Evolutionary conservation across 306 rosid genomes (phyloP).

Genomic region (Dryas drummondii): DNA sequence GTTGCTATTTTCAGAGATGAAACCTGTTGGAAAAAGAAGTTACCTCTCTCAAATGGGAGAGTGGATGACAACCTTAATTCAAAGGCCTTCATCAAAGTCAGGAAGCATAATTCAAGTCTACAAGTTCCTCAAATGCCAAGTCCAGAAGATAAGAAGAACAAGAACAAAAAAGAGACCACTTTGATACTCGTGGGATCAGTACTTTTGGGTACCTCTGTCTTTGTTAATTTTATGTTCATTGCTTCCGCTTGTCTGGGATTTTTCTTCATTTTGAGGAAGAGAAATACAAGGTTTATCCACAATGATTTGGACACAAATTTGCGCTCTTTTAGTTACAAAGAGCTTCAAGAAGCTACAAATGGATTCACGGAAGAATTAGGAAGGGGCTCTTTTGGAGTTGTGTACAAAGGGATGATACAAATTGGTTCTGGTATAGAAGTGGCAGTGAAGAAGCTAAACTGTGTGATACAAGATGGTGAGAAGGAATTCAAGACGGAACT

Average conservation of each 20-base stretch:
- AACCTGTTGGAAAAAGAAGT: constrained; percentile 40
- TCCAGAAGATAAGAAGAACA: neutral
- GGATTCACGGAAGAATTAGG: constrained; percentile 40
- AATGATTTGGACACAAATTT: neutral
- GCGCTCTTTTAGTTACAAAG: constrained; percentile 22
- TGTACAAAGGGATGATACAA: constrained; percentile 18
- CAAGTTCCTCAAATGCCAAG: neutral
- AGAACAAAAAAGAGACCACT: neutral
- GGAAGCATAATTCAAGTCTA: neutral
- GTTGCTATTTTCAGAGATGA: constrained; percentile 7
- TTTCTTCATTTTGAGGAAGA: constrained; percentile 6
- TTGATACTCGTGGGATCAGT: neutral
- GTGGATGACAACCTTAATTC: neutral
- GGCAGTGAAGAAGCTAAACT: constrained; percentile 27
- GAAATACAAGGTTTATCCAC: neutral
- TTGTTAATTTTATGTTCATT: constrained; percentile 20
- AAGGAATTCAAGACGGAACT: constrained; percentile 29
- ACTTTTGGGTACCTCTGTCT: constrained; percentile 23
- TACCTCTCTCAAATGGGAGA: constrained; percentile 43
- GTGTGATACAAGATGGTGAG: neutral
- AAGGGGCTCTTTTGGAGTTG: constrained; percentile 39
- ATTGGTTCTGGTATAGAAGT: constrained; percentile 1
- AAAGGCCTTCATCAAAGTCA: constrained; percentile 14
- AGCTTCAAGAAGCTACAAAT: constrained; percentile 24
- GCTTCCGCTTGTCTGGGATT: neutral